Base-by-base conservation (phyloP, 2,329 filamentous ascomycete genomes). In the Tolypocladium ophioglossoides region DNA sequence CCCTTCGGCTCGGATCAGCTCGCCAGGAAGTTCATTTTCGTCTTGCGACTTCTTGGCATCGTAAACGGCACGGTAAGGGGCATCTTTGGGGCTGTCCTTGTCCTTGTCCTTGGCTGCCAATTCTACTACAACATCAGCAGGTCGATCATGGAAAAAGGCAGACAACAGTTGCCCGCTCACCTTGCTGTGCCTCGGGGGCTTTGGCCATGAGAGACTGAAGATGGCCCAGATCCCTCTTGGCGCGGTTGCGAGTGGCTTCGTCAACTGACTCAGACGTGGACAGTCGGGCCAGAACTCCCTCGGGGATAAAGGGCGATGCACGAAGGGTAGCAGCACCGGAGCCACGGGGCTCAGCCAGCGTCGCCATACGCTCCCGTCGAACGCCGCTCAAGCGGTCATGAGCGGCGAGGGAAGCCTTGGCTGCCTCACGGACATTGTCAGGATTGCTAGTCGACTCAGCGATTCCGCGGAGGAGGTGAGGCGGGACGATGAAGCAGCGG, bases 391-490 rank as follows among this genome's bases (percentile, higher is more conserved):
- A 61, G 1, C 52, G 58, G 3, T 70, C 66, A 51, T 69, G 68
- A 32, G 68, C 63, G 10, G 61, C 56, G 18, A 77, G 66, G 1
- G 68, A 69, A 20, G 59, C 55, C 11, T 60, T 64, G 30, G 75
- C 75, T 8, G 68, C 64, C 35, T 67, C 55, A 27, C 73, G 69
- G 38, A 70, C 60, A 5, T 61, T 56, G 2, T 72, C 66, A 2
- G 70, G 63, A 39, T 74, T 74, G 55, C 58, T 56, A 3, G 66
- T 58, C 39, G 70, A 71, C 50, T 73, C 65, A 37, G 72, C 71
- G 52, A 78, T 75, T 53, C 67, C 68, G 35, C 62, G 65, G 24
- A 78, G 68, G 12, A 78, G 67, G 54, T 78, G 72, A 22, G 75
- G 75, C 22, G 75, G 75, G 5, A 78, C 70, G 54, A 76, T 70